phyloP scores from a whole-genome alignment of 441 rosid genomes.

The Eutrema salsugineum region DNA sequence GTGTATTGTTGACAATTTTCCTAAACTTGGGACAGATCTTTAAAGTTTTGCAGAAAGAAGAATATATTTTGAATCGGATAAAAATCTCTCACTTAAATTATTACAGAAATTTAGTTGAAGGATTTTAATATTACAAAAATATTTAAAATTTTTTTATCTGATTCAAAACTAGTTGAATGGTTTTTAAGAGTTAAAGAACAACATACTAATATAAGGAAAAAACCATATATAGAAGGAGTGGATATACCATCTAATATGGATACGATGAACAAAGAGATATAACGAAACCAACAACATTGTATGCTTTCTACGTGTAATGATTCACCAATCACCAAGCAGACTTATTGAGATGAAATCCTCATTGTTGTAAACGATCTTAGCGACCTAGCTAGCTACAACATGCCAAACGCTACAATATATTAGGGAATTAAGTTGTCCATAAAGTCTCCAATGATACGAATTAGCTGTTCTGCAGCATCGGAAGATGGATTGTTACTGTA shows the following conservation, averaged over 20 bases:
- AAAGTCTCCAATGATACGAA: conserved; percentile 44
- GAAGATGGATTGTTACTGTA: conserved; percentile 61
- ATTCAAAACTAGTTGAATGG: too few species aligned
- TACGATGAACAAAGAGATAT: background rate
- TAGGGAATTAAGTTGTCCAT: conserved; percentile 36
- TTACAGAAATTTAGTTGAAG: too few species aligned
- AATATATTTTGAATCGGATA: too few species aligned
- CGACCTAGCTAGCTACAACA: conserved; percentile 1
- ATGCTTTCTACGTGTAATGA: background rate
- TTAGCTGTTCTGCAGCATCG: conserved; percentile 29
- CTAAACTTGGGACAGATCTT: background rate
- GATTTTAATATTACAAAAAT: too few species aligned
- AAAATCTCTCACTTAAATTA: too few species aligned
- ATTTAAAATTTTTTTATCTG: too few species aligned
- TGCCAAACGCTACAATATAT: conserved; percentile 6
- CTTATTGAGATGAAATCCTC: conserved; percentile 1
- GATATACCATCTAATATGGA: background rate
- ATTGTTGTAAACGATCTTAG: background rate
- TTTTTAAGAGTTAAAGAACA: background rate
- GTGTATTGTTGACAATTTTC: background rate
- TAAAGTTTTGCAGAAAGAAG: too few species aligned
- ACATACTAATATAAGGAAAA: background rate
- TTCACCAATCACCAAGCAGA: conserved; percentile 1
- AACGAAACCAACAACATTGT: conserved; percentile 7
- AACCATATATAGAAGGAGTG: background rate